Percentiles rank a stretch among this genome's conserved stretches.
These are phyloP conservation scores for Teunomyces funiuensis DNA, from an alignment of 805 yeast species.

Conservation along the genomic window DNA sequence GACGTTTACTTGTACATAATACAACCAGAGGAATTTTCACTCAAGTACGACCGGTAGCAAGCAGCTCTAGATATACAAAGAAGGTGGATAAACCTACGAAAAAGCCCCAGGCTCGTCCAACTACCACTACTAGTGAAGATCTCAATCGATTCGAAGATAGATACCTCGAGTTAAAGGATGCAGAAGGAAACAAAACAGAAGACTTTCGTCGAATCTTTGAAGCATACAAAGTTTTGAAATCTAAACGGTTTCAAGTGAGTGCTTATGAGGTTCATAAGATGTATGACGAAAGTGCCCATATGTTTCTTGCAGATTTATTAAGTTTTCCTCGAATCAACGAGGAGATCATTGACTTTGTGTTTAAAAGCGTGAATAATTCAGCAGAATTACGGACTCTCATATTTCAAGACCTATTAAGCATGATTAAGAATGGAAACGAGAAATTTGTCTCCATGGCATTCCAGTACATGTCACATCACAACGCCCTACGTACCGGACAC, in stretches of 20 bases:
- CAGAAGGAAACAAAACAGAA: background rate
- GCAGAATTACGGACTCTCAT: conserved; percentile 20
- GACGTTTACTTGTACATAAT: background rate
- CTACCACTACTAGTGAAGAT: background rate
- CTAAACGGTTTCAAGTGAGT: conserved; percentile 1
- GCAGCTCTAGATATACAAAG: background rate
- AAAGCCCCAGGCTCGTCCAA: background rate
- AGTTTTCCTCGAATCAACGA: conserved; percentile 16
- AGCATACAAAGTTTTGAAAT: background rate
- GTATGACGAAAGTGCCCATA: background rate
- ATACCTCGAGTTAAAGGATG: background rate
- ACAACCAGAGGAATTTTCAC: background rate
- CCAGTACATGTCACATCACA: background rate
- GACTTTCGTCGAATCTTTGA: background rate
- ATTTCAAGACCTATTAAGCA: conserved; percentile 15
- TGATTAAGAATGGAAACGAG: conserved; percentile 7
- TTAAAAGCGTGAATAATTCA: conserved; percentile 15
- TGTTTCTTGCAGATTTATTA: conserved; percentile 22
- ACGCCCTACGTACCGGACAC: background rate
- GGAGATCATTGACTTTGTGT: conserved; percentile 18
- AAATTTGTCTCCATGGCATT: background rate
- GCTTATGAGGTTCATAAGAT: background rate
- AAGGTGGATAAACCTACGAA: background rate
- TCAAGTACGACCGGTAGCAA: background rate
- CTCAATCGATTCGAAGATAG: background rate